Percentiles rank a stretch among this genome's conserved stretches.
Conservation (phyloP, 441 rosid genomes). For the Pelargonium citronellum region DNA sequence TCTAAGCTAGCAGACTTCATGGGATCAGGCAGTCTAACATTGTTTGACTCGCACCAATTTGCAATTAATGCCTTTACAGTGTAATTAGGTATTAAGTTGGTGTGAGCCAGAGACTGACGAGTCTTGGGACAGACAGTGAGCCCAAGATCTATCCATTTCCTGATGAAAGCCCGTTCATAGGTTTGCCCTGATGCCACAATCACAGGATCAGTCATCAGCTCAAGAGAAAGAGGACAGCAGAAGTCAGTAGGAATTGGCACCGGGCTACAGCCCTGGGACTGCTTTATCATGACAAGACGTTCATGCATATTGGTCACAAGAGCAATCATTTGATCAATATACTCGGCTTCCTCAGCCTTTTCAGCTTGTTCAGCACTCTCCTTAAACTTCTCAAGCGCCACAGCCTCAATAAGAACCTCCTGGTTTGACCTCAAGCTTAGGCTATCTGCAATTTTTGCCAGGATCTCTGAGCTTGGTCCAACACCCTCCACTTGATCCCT, state of each 20-base stretch:
- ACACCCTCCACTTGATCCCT: conserved; percentile 47
- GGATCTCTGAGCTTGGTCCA: conserved; percentile 53
- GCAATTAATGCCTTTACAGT: conserved; percentile 84
- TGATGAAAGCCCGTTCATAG: conserved; percentile 76
- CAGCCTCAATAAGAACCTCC: conserved; percentile 84
- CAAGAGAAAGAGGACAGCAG: conserved; percentile 87
- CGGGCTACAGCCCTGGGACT: conserved; percentile 50
- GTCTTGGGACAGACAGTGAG: conserved; percentile 90
- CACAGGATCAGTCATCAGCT: conserved; percentile 96
- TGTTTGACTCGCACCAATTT: conserved; percentile 80
- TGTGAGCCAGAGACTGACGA: conserved; percentile 56
- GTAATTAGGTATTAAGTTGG: conserved; percentile 77
- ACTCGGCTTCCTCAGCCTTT: conserved; percentile 50
- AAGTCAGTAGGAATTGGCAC: conserved; percentile 77
- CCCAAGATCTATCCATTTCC: conserved; percentile 83
- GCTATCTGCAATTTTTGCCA: conserved; percentile 55
- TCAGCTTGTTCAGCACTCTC: conserved; percentile 72
- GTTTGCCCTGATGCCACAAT: conserved; percentile 93
- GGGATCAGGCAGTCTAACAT: conserved; percentile 73
- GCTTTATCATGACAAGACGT: conserved; percentile 51
- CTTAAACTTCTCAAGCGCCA: conserved; percentile 72
- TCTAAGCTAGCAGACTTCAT: conserved; percentile 42
- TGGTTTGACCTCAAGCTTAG: conserved; percentile 75
- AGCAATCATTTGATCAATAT: conserved; percentile 56
- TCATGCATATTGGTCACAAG: conserved; percentile 63